phyloP scores from a whole-genome alignment of 2,329 filamentous ascomycete species.

The Pseudogymnoascus sp. region DNA sequence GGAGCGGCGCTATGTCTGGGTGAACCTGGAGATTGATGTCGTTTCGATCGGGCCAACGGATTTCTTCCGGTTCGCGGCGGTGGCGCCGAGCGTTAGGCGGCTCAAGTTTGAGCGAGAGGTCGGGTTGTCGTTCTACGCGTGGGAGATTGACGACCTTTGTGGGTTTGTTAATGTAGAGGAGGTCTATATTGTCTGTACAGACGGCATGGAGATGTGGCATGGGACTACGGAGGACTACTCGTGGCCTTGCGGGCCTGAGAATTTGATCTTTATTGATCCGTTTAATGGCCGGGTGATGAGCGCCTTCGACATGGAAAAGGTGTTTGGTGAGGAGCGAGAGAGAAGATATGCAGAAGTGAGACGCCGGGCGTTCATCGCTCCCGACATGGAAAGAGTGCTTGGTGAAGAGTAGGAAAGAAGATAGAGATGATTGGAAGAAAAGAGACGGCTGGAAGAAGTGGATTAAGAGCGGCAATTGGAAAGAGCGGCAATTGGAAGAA shows the following conservation, averaged over 20 bases:
- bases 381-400: neutral
- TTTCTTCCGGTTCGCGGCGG: neutral
- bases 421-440: neutral
- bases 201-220: neutral
- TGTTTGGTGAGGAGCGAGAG: neutral
- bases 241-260: neutral
- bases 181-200: neutral
- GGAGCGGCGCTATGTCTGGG: slow-evolving; percentile 15
- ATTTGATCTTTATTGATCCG: neutral
- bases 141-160: neutral
- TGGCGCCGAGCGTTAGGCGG: neutral
- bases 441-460: no score
- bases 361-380: neutral
- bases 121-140: no score
- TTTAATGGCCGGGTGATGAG: neutral
- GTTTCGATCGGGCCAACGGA: slow-evolving; percentile 13
- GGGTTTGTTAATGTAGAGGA: neutral
- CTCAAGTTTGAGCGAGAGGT: neutral
- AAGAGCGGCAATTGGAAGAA: no score
- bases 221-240: neutral
- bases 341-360: neutral
- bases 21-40: slow-evolving; percentile 18
- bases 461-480: neutral
- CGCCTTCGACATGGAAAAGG: neutral
- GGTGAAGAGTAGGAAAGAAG: neutral